Percentiles rank a stretch among this genome's conserved stretches.
Evolutionary conservation across 2,329 filamentous ascomycete genomes (phyloP).

Genomic region (Elsinoe necatrix): DNA sequence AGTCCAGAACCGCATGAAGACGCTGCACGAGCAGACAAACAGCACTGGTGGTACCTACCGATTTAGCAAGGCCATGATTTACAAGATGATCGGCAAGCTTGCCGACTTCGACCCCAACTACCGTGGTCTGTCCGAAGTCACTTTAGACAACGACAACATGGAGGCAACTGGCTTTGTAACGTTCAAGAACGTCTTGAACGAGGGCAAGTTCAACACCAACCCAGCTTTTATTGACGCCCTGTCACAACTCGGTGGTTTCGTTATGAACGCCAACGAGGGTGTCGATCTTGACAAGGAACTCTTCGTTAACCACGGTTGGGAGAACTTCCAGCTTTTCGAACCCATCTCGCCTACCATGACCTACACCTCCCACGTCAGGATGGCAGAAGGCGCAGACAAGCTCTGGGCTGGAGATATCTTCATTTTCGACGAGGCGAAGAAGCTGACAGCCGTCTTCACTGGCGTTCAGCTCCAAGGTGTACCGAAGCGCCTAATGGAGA

Average conservation of each 20-base stretch:
- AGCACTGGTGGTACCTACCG: constrained; percentile 22
- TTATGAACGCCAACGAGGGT: constrained; percentile 20
- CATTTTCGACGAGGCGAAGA: constrained; percentile 25
- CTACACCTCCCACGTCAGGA: constrained; percentile 26
- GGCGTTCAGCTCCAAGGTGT: constrained; percentile 23
- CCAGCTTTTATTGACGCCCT: constrained; percentile 33
- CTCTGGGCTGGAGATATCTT: constrained; percentile 31
- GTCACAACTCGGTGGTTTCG: constrained; percentile 26
- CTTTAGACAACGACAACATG: constrained; percentile 28
- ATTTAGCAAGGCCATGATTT: constrained; percentile 29
- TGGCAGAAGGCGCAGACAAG: constrained; percentile 27
- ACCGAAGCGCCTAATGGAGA: constrained; percentile 20
- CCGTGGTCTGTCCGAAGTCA: constrained; percentile 32
- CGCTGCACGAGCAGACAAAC: constrained; percentile 20
- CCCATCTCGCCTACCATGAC: constrained; percentile 23
- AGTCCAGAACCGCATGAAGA: constrained; percentile 28
- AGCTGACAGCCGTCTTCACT: constrained; percentile 29
- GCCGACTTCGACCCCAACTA: constrained; percentile 29
- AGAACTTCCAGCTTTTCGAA: constrained; percentile 23
- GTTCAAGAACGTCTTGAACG: constrained; percentile 17
- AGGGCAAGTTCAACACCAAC: constrained; percentile 19
- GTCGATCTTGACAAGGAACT: constrained; percentile 27
- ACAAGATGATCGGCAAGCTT: constrained; percentile 30
- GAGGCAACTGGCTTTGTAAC: constrained; percentile 29
- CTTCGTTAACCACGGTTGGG: constrained; percentile 31